Evolutionary conservation across 1,139 yeast genomes (phyloP), one percentile per base, ranked within the genome.

Genomic region (Yamadazyma trypodendri): DNA sequence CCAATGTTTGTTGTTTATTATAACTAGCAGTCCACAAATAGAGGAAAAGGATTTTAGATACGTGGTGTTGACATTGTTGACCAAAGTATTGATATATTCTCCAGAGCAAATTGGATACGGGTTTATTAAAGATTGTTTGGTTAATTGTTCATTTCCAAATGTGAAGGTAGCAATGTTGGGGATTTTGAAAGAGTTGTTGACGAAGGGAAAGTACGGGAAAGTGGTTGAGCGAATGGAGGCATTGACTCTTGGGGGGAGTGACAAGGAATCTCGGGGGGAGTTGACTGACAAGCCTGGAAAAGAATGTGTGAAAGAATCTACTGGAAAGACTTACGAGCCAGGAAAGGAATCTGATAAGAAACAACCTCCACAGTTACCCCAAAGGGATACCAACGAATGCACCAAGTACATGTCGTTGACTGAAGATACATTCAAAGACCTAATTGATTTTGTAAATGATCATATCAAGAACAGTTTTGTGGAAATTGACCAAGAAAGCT

Each of bases 111-210:
- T 70, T 11, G 65, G 85, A 1, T 85, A 78, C 57, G 68, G 66
- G 4, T 86, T 84, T 51, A 65, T 87, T 15, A 54, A 70, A 28
- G 92, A 86, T 54, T 74, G 92, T 0, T 65, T 90, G 41, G 63
- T 68, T 24, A 68, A 75, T 40, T 86, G 95, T 53, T 95, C 96
- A 2, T 81, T 70, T 55, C 77, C 72, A 30, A 69, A 71, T 31
- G 75, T 77, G 16, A 79, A 80, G 47, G 71, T 80, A 20, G 78
- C 79, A 3, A 63, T 82, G 35, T 71, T 86, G 12, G 78, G 82
- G 3, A 76, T 86, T 20, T 69, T 87, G 49, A 88, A 84, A 55
- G 85, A 81, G 45, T 65, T 87, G 42, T 61, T 77, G 47, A 56
- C 69, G 8, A 54, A 56, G 27, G 51, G 49, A 29, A 48, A 49